Evolutionary conservation across 2,329 filamentous ascomycete species (phyloP), one percentile per base, ranked within the genome.

Genomic region (Pseudocercospora cruenta): DNA sequence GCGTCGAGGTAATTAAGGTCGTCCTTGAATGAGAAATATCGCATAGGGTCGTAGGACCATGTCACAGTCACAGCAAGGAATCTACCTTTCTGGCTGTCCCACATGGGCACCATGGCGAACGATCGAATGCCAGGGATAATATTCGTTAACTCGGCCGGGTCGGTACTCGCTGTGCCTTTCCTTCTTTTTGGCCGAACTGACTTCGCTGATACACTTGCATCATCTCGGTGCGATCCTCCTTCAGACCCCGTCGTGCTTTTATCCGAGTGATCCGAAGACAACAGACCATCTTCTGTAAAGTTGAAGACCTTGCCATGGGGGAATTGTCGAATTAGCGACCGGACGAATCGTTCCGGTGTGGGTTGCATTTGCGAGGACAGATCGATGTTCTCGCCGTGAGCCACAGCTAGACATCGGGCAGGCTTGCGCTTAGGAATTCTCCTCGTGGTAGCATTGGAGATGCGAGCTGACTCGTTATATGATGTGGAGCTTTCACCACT

Each of bases 41-140:
- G 77, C 6, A 79, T 73, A 5, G 79, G 71, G 5, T 78, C 81
- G 53, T 83, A 82, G 45, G 82, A 83, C 57, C 80, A 82, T 1
- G 81, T 75, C 26, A 82, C 60, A 14, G 67, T 64, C 4, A 67
- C 73, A 1, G 71, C 70, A 58, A 67, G 72, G 69, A 70, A 75
- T 3, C 72, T 68, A 12, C 69, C 69, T 8, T 33, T 22, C 2
- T 43, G n/a, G 12, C 24, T 24, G 43, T 65, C 60, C 24, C 58
- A 69, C 63, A 69, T 66, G 4, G 65, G 65, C 55, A 67, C 53
- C 10, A 69, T 49, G 9, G 58, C 60, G 7, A 69, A 49, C n/a
- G 57, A 57, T 26, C 63, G 55, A 21, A 62, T 63, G 5, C 65
- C 62, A 7, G 67, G 67, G 7, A 69, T 62, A 9, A 65, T 55